Evolutionary conservation across 2,329 filamentous ascomycete genomes (phyloP), one percentile per base, ranked within the genome.

Genomic region (Fusarium euwallaceae): DNA sequence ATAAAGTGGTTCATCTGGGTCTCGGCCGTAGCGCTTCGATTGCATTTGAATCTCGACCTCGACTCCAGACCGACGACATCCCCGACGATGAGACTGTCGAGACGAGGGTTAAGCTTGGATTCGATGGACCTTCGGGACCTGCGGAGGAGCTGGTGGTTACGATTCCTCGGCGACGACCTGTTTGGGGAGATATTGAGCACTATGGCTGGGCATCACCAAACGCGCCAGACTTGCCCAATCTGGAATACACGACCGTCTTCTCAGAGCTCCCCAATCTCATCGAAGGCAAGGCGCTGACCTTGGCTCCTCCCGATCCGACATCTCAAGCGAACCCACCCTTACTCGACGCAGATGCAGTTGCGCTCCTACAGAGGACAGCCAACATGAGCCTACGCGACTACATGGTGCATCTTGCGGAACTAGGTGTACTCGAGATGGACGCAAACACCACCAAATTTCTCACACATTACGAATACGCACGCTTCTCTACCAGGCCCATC

Each of bases 221-320:
- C 34, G 93, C 91, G 1, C 86, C 89, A 10, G 93, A 97, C 79
- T 84, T 97, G 20, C 92, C 94, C 6, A 91, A 94, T 79, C 84
- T 98, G n/a, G 92, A 97, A 74, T 98, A 97, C 82, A 89, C 88
- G 76, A 91, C 91, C 2, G 94, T 99, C 27, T 87, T 98, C 20
- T 88, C 89, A 41, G 96, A 98, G 82, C 87, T 99, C 27, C 94
- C 95, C 2, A 93, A 97, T 80, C 88, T 98, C 32, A 94, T 98
- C 72, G 96, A 98, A 85, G 96, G 94, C 11, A 96, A 96, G 82
- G 96, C 95, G 1, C 91, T 98, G n/a, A 95, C 94, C 0, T 88
- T 98, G 41, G 94, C 93, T 0, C 94, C 92, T 34, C 86, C 87
- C 1, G 86, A 84, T 73, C 85, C 81, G 39, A 82, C 78, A 37